Conservation (phyloP, 352 stramenopile genomes). For the Vaucheria bursata region DNA sequence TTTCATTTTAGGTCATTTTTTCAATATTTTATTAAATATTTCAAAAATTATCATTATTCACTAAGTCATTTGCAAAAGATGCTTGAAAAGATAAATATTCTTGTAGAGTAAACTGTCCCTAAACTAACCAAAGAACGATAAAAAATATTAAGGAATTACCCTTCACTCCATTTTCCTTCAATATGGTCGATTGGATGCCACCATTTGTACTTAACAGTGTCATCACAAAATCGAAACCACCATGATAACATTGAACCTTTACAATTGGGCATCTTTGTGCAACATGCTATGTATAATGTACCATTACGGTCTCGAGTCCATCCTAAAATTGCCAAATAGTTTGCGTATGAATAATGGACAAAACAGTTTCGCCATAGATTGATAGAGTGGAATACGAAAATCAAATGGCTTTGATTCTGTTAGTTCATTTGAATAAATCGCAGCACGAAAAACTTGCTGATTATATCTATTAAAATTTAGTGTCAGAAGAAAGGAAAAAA, state of each 20-base stretch:
- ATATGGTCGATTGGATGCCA: constrained; percentile 1
- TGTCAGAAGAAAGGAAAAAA: neutral
- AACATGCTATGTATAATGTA: neutral
- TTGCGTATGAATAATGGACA: neutral
- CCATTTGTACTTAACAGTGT: constrained; percentile 6
- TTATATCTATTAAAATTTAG: neutral
- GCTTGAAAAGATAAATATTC: too few species aligned
- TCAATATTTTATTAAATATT: too few species aligned
- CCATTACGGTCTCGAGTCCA: neutral
- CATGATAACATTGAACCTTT: neutral
- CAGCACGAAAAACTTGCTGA: neutral
- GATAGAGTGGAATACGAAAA: neutral
- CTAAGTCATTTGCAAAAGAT: too few species aligned
- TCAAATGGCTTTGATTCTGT: neutral
- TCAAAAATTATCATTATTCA: too few species aligned
- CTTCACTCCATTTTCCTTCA: neutral
- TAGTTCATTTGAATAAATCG: neutral
- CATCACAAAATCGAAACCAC: constrained; percentile 2
- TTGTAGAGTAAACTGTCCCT: too few species aligned
- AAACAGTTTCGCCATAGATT: neutral
- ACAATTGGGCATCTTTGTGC: neutral
- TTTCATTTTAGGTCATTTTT: too few species aligned
- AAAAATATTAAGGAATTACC: too few species aligned
- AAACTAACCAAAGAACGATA: too few species aligned
- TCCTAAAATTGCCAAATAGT: neutral